Evolutionary conservation across 176 grass and related monocot genomes (phyloP).

Genomic region (Hyparrhenia diplandra): DNA sequence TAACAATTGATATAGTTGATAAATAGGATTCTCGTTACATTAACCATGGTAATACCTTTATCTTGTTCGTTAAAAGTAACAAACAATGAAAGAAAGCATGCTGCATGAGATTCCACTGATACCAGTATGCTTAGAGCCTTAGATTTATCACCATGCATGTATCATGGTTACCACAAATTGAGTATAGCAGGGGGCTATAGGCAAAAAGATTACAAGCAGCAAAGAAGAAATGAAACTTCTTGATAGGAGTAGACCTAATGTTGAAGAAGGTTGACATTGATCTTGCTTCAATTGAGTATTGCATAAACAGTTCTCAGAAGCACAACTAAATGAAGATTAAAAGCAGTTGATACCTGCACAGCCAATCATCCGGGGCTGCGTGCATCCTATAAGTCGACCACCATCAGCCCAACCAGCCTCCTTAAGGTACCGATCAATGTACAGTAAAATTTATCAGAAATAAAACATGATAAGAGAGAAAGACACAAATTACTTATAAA

Average conservation of each 20-base stretch:
- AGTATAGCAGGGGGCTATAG: neutral
- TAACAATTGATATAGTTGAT: neutral
- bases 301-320: neutral
- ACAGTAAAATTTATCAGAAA: constrained; percentile 17
- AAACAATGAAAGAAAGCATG: neutral
- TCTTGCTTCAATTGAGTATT: constrained; percentile 80
- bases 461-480: neutral
- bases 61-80: neutral
- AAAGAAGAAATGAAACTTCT: constrained; percentile 18
- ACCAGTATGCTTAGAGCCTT: neutral
- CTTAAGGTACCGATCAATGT: constrained; percentile 65
- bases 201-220: neutral
- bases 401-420: constrained; percentile 96
- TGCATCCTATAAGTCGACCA: constrained; percentile 90
- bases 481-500: neutral
- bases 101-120: neutral
- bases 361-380: constrained; percentile 90
- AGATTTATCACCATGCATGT: neutral
- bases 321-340: constrained; percentile 9
- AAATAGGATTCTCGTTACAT: neutral
- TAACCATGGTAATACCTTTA: neutral
- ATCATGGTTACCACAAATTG: neutral
- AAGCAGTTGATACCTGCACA: constrained; percentile 64
- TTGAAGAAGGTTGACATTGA: constrained; percentile 95
- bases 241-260: constrained; percentile 57